phyloP scores from a whole-genome alignment of 2,329 filamentous ascomycete species.

The Xylariales sp. region DNA sequence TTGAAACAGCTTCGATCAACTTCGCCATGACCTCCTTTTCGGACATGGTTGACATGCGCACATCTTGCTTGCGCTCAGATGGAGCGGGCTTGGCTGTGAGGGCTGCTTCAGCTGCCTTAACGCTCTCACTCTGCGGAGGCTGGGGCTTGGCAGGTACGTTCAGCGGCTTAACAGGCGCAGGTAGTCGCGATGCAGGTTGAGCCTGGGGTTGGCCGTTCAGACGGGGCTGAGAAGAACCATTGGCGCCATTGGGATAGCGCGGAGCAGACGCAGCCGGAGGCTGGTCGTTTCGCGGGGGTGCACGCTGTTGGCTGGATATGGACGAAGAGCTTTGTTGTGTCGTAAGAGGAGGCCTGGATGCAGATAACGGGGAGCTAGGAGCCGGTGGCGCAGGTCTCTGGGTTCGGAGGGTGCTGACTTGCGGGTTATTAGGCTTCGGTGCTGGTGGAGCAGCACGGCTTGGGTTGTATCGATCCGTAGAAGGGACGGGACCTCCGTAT shows the following conservation, averaged over 20 bases:
- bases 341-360: slow-evolving; percentile 38
- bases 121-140: slow-evolving; percentile 53
- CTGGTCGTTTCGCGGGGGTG: slow-evolving; percentile 42
- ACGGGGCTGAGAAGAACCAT: slow-evolving; percentile 44
- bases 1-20: slow-evolving; percentile 89
- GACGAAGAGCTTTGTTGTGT: slow-evolving; percentile 47
- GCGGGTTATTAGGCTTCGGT: slow-evolving; percentile 55
- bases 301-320: slow-evolving; percentile 36
- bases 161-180: slow-evolving; percentile 69
- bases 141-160: slow-evolving; percentile 69
- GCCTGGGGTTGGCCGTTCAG: slow-evolving; percentile 42
- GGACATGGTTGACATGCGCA: slow-evolving; percentile 97
- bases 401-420: slow-evolving; percentile 55
- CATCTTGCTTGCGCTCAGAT: slow-evolving; percentile 78
- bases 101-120: slow-evolving; percentile 86
- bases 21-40: slow-evolving; percentile 97
- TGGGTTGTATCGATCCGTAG: slow-evolving; percentile 72
- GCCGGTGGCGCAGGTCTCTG: slow-evolving; percentile 81
- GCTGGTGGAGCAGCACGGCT: slow-evolving; percentile 78
- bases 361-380: slow-evolving; percentile 36
- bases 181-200: slow-evolving; percentile 44
- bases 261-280: slow-evolving; percentile 43
- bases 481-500: slow-evolving; percentile 41
- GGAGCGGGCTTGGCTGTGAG: slow-evolving; percentile 75
- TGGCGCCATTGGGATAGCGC: slow-evolving; percentile 52